Evolutionary conservation across 2,329 filamentous ascomycete species (phyloP).

Genomic region (Cryoendolithus antarcticus): DNA sequence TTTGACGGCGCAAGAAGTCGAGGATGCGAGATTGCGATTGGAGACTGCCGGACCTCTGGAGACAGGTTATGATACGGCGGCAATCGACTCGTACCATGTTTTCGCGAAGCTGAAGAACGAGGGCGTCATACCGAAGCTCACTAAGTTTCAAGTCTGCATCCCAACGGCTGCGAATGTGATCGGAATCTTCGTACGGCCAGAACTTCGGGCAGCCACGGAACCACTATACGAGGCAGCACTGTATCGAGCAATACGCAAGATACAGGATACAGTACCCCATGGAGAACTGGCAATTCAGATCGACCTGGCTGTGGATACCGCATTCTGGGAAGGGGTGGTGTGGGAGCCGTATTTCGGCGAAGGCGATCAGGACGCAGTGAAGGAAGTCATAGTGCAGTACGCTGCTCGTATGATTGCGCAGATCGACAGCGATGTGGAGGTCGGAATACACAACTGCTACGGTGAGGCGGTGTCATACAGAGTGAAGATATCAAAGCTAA

Average conservation of each 20-base stretch:
- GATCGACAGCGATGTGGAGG: slow-evolving; percentile 26
- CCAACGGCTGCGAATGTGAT: slow-evolving; percentile 20
- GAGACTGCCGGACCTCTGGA: slow-evolving; percentile 7
- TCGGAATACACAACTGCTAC: slow-evolving; percentile 38
- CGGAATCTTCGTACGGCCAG: slow-evolving; percentile 16
- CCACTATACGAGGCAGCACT: slow-evolving; percentile 21
- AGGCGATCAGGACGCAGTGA: slow-evolving; percentile 15
- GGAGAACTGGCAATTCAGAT: slow-evolving; percentile 26
- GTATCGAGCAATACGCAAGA: slow-evolving; percentile 15
- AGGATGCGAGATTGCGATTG: too few relatives aligned
- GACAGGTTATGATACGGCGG: slow-evolving; percentile 23
- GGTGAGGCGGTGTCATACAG: too few relatives aligned
- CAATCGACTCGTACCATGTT: slow-evolving; percentile 22
- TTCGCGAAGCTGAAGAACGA: slow-evolving; percentile 21
- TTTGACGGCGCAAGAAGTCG: too few relatives aligned
- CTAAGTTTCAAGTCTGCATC: slow-evolving; percentile 25
- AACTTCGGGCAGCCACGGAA: slow-evolving; percentile 19
- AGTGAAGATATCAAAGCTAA: too few relatives aligned
- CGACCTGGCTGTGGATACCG: slow-evolving; percentile 24
- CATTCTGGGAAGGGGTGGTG: slow-evolving; percentile 19
- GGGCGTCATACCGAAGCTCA: slow-evolving; percentile 17
- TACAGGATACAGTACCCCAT: slow-evolving; percentile 23
- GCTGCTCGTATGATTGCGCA: slow-evolving; percentile 20
- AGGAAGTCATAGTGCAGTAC: slow-evolving; percentile 20
- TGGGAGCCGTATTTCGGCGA: slow-evolving; percentile 24